Conservation (phyloP, 805 yeast genomes). For the Tetrapisispora iriomotensis region DNA sequence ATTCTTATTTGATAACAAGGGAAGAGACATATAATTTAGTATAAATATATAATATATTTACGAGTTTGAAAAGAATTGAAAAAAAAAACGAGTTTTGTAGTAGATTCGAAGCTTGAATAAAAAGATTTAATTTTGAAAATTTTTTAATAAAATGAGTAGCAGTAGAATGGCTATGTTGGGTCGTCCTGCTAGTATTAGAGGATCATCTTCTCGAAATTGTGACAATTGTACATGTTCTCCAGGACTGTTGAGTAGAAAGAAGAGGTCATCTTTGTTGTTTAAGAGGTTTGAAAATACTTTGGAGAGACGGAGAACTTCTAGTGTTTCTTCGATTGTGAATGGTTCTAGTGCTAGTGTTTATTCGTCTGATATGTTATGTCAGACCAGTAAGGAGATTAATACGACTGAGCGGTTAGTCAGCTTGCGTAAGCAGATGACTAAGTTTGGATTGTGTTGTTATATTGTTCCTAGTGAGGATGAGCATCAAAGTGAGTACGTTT, state of each 20-base stretch:
- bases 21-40: no score
- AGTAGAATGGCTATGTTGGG: neutral
- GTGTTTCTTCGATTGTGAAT: slow-evolving; percentile 17
- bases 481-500: slow-evolving; percentile 84
- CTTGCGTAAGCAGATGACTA: slow-evolving; percentile 55
- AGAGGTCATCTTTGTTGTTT: slow-evolving; percentile 43
- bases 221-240: slow-evolving; percentile 78
- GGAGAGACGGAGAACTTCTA: slow-evolving; percentile 20
- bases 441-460: slow-evolving; percentile 58
- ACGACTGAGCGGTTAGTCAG: slow-evolving; percentile 47
- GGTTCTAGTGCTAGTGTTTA: slow-evolving; percentile 26
- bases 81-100: no score
- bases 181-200: slow-evolving; percentile 4
- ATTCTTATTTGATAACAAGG: no score
- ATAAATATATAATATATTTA: no score
- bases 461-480: slow-evolving; percentile 80
- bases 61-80: no score
- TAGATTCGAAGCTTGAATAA: no score
- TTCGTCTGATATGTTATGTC: slow-evolving; percentile 33
- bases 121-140: neutral
- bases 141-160: neutral
- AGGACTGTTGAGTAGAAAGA: slow-evolving; percentile 60
- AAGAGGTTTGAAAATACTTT: slow-evolving; percentile 25
- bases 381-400: slow-evolving; percentile 36
- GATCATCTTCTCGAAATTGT: slow-evolving; percentile 41